Evolutionary conservation across 202 grass and related monocot species (phyloP), one percentile per base, ranked within the genome.

Genomic region (Schoenoplectus tabernaemontani): DNA sequence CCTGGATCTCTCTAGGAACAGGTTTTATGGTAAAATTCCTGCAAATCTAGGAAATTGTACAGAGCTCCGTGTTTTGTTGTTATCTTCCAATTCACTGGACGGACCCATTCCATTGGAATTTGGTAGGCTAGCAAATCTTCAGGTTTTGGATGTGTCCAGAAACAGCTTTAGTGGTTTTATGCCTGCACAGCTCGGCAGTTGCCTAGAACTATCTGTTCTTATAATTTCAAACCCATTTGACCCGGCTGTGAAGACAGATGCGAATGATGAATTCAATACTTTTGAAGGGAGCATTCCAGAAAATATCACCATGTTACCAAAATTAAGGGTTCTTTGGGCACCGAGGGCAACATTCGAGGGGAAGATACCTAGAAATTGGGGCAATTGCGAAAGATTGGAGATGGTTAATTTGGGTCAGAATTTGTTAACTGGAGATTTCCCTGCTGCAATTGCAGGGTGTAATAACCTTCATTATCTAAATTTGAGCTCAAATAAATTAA

Each of bases 371-470:
- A 93, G 59, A 76, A 89, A 91, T n/a, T 97, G 93, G 93, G 93
- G 90, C 33, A 78, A 71, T 54, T 97, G 93, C 42, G 62, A 57
- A 74, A 86, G 68, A 77, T 82, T 97, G 87, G 88, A 93, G 73
- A 91, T 93, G 86, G 87, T 97, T 72, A 93, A 97, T 79, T 91
- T 97, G 4, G 93, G 78, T 17, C 65, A 79, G 12, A 97, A 97
- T 89, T 83, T 83, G 59, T 85, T 97, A 32, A 83, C 88, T 56
- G 93, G 93, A 85, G 81, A 32, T 24, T 77, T 97, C 60, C 90
- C 90, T n/a, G 47, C 51, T 22, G 60, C 7, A 9, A 78, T 93
- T 86, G 75, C 81, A 26, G 68, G 57, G 59, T 97, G 93, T 63
- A 83, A 65, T 47, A 91, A 91, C 57, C 93, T 97, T 50, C 90